Evolutionary conservation across 495 filamentous ascomycete species (phyloP).

Genomic region (Staphylotrichum longicolle): DNA sequence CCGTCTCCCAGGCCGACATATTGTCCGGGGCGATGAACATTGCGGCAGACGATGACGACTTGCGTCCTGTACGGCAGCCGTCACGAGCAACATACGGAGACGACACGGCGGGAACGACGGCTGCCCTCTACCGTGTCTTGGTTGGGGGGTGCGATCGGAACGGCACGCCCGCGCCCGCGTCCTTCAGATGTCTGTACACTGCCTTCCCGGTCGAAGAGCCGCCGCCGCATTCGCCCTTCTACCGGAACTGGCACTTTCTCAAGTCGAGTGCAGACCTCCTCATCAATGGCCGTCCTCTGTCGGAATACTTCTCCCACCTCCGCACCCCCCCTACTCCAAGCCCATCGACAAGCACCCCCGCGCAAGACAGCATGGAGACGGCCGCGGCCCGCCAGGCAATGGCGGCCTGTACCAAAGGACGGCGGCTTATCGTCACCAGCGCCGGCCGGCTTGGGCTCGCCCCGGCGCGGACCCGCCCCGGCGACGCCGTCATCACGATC

Average conservation of each 20-base stretch:
- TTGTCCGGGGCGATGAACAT: too few species aligned
- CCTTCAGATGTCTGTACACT: constrained; percentile 16
- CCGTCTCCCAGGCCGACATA: too few species aligned
- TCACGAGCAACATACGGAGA: too few species aligned
- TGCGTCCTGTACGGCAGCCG: too few species aligned
- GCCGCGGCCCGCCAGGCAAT: constrained; percentile 16
- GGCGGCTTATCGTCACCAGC: constrained; percentile 1
- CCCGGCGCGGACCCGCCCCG: constrained; percentile 2
- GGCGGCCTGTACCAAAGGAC: constrained; percentile 12
- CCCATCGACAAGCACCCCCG: neutral
- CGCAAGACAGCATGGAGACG: neutral
- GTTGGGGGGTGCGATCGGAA: constrained; percentile 11
- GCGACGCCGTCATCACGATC: constrained; percentile 14
- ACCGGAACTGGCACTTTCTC: constrained; percentile 19
- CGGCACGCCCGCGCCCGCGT: neutral
- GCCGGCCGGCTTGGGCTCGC: constrained; percentile 13
- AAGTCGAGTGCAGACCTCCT: constrained; percentile 12
- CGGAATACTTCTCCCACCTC: neutral
- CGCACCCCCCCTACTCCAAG: too few species aligned
- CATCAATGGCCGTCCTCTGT: constrained; percentile 3
- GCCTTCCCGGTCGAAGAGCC: constrained; percentile 16
- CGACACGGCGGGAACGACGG: neutral
- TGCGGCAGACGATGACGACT: too few species aligned
- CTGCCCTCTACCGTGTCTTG: constrained; percentile 4
- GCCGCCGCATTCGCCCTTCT: constrained; percentile 1